A percentile compares a stretch with the other conserved stretches of the same genome.
phyloP scores from a whole-genome alignment of 1,284 basidiomycete species.

The Melanopsichium pennsylvanicum region DNA sequence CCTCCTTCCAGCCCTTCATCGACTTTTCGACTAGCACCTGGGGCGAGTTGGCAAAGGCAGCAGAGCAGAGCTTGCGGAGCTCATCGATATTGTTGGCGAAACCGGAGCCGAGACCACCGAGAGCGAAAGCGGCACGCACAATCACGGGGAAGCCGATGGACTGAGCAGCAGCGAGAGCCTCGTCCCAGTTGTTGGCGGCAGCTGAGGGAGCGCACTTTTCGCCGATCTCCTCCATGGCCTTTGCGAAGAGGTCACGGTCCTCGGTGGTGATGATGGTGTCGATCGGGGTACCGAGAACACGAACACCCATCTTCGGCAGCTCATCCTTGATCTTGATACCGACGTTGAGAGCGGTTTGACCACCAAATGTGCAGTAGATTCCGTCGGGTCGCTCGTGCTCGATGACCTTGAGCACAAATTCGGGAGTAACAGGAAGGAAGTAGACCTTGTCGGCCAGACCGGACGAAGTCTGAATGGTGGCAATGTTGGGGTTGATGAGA shows the following conservation, averaged over 20 bases:
- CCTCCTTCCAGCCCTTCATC: slow-evolving; percentile 97
- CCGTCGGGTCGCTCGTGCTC: slow-evolving; percentile 98
- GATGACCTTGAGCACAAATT: slow-evolving; percentile 97
- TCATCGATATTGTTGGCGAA: slow-evolving; percentile 91
- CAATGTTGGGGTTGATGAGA: slow-evolving; percentile 96
- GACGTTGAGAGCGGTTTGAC: slow-evolving; percentile 95
- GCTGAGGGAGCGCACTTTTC: slow-evolving; percentile 92
- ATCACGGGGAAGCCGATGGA: slow-evolving; percentile 96
- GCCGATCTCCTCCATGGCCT: slow-evolving; percentile 94
- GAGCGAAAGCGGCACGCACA: slow-evolving; percentile 92
- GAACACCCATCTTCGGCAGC: slow-evolving; percentile 79
- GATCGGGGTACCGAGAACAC: slow-evolving; percentile 94
- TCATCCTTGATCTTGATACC: slow-evolving; percentile 98
- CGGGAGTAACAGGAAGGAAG: slow-evolving; percentile 96
- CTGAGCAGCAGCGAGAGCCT: slow-evolving; percentile 83
- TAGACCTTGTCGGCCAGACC: slow-evolving; percentile 99
- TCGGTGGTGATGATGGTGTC: slow-evolving; percentile 97
- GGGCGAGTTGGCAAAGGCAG: slow-evolving; percentile 91
- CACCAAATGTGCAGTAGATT: slow-evolving; percentile 98
- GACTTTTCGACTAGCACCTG: slow-evolving; percentile 97
- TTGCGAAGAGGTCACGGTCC: slow-evolving; percentile 91
- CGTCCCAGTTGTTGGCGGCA: slow-evolving; percentile 75
- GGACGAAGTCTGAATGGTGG: slow-evolving; percentile 97
- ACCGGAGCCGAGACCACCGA: slow-evolving; percentile 92
- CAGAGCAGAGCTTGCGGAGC: slow-evolving; percentile 78